Evolutionary conservation across 2,329 filamentous ascomycete species (phyloP).

Genomic region (Paraphoma chrysanthemicola): DNA sequence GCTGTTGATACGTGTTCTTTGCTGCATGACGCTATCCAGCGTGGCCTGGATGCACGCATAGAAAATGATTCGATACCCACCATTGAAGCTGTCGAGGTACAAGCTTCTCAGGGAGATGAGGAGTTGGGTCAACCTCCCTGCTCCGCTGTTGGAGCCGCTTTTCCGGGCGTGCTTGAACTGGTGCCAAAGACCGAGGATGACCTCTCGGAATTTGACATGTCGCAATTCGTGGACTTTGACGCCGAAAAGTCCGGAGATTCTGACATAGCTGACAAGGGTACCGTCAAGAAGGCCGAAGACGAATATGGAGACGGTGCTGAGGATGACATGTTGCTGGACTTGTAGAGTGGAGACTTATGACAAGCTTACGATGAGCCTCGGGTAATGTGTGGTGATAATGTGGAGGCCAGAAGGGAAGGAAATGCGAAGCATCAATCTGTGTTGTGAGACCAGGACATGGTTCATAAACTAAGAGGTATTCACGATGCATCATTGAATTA

Average conservation of each 20-base stretch:
- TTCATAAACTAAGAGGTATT: no score
- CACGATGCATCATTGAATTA: no score
- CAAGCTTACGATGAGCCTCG: neutral
- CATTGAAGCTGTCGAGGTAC: neutral
- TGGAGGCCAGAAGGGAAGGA: neutral
- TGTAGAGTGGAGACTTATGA: conserved; percentile 6
- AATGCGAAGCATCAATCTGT: neutral
- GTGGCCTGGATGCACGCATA: conserved; percentile 4
- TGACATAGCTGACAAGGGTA: neutral
- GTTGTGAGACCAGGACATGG: no score
- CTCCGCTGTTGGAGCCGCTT: no score
- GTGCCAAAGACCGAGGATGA: neutral
- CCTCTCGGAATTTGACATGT: conserved; percentile 5
- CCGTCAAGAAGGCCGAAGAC: conserved; percentile 1
- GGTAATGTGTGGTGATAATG: neutral
- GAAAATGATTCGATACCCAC: neutral
- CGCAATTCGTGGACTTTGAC: conserved; percentile 2
- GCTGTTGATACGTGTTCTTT: conserved; percentile 11
- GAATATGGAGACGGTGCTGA: conserved; percentile 17
- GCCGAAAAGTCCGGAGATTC: neutral
- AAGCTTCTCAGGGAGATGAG: neutral
- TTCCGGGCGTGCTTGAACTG: neutral
- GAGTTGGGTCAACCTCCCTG: neutral
- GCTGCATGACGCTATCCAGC: conserved; percentile 23
- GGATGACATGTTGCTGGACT: conserved; percentile 37